These are phyloP conservation scores for Zygoascus hellenicus DNA, from an alignment of 1,139 yeast genomes.

Conservation along the genomic window DNA sequence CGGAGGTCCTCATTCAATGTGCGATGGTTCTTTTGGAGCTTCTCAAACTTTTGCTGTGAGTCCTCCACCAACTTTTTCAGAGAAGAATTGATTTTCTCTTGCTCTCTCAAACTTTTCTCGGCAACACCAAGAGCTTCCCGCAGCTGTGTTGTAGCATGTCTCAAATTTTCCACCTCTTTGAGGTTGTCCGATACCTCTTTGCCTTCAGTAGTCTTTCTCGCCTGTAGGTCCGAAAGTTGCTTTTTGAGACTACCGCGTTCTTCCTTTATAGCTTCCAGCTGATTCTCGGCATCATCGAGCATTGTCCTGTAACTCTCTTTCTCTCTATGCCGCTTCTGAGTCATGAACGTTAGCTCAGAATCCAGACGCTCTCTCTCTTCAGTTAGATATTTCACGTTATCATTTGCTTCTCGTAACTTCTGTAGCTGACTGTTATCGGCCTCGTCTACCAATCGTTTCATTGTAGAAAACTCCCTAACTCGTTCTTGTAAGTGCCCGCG, in stretches of 20 bases:
- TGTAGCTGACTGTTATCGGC: conserved; percentile 53
- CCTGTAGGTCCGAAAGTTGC: conserved; percentile 23
- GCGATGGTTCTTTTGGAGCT: conserved; percentile 52
- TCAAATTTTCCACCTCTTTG: conserved; percentile 28
- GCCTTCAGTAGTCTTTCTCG: conserved; percentile 26
- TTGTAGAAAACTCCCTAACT: conserved; percentile 66
- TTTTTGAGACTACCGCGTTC: conserved; percentile 25
- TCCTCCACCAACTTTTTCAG: conserved; percentile 35
- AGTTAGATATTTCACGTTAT: conserved; percentile 38
- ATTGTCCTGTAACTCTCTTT: conserved; percentile 35
- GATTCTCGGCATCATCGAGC: conserved; percentile 29
- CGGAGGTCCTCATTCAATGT: conserved; percentile 56
- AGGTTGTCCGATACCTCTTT: conserved; percentile 24
- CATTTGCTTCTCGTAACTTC: conserved; percentile 44
- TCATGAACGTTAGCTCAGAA: conserved; percentile 43
- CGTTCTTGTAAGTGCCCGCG: conserved; percentile 71
- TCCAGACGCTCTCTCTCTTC: conserved; percentile 62
- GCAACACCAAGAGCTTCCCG: conserved; percentile 27
- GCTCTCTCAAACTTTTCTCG: conserved; percentile 29
- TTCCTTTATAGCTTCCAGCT: conserved; percentile 27
- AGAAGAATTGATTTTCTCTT: conserved; percentile 28
- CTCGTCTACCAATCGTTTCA: conserved; percentile 64
- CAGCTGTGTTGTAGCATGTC: conserved; percentile 20
- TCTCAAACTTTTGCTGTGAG: conserved; percentile 32
- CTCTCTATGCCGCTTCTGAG: conserved; percentile 48